phyloP scores from a whole-genome alignment of 306 rosid genomes.

The Quercus cerris region DNA sequence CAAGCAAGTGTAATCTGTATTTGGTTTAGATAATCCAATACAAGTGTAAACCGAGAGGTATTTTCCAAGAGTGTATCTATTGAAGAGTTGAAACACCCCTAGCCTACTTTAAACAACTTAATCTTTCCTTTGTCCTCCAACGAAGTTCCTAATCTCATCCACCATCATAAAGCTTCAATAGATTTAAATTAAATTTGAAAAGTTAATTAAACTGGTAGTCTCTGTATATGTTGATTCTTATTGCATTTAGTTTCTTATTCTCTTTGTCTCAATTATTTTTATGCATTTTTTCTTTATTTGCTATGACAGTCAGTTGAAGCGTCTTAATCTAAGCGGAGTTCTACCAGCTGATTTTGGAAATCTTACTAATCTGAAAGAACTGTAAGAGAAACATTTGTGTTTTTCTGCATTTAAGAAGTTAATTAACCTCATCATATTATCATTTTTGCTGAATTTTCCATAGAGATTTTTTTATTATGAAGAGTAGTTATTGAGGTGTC shows the following conservation, averaged over 20 bases:
- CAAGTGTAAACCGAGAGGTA: too few species aligned
- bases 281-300: not conserved
- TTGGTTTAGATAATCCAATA: too few species aligned
- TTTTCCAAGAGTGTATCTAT: too few species aligned
- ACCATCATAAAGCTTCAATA: not conserved
- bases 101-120: too few species aligned
- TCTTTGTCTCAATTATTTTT: not conserved
- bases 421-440: not conserved
- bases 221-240: not conserved
- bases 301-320: conserved; percentile 43
- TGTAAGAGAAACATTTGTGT: conserved; percentile 41
- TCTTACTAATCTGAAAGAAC: conserved; percentile 40
- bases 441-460: not conserved
- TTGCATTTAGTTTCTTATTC: not conserved
- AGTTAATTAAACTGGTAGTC: not conserved
- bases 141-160: too few species aligned
- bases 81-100: too few species aligned
- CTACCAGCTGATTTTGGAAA: conserved; percentile 61
- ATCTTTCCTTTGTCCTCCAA: too few species aligned
- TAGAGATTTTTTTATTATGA: not conserved
- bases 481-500: not conserved
- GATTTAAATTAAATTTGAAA: not conserved
- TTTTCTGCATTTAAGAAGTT: not conserved
- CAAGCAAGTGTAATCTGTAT: too few species aligned
- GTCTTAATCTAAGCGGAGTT: conserved; percentile 47